Evolutionary conservation across 441 rosid species (phyloP), one percentile per base, ranked within the genome.

Genomic region (Jatropha podagrica): DNA sequence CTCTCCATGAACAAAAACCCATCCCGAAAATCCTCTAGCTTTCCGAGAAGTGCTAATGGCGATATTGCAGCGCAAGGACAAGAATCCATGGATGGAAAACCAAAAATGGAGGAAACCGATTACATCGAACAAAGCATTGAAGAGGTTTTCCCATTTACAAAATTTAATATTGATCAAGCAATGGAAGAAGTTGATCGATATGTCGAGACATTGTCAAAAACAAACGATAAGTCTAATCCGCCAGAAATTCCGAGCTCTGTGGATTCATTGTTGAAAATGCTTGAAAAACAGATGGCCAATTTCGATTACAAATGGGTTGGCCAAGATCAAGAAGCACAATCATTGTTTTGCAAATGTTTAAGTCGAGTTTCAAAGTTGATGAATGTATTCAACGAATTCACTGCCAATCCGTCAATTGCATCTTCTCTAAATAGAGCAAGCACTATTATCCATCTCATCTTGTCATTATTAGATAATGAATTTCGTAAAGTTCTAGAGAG

Each of bases 161-260:
- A 78, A 32, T 49, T 40, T 40, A 68, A 27, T 68, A 75, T 77
- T 46, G 37, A 58, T 26, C 83, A 81, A 72, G 63, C 74, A 27
- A 69, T 83, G 82, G 82, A 86, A 75, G 89, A 88, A 10, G 85
- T 91, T 20, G 90, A 88, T 63, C 76, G 42, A 54, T 89, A 83
- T 77, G 67, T 90, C 7, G n/a, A 79, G 7, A 41, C 70, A 1
- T 70, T 85, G 13, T 65, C 83, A 7, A 66, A 60, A 4, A 17
- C 60, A n/a, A 67, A 66, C 18, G 68, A 46, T 0, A 66, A 77
- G 9, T 81, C 78, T 2, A 76, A 59, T 27, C 51, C 76, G 9
- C 44, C 37, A 0, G 87, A 84, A 54, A 74, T 91, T 79, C 89
- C 89, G 1, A 75, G 74, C 12, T 77, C 78, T 2, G 81, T 86